These are phyloP conservation scores for Phoenix roebelenii DNA, from an alignment of 176 grass and related monocot genomes.

Conservation along the genomic window DNA sequence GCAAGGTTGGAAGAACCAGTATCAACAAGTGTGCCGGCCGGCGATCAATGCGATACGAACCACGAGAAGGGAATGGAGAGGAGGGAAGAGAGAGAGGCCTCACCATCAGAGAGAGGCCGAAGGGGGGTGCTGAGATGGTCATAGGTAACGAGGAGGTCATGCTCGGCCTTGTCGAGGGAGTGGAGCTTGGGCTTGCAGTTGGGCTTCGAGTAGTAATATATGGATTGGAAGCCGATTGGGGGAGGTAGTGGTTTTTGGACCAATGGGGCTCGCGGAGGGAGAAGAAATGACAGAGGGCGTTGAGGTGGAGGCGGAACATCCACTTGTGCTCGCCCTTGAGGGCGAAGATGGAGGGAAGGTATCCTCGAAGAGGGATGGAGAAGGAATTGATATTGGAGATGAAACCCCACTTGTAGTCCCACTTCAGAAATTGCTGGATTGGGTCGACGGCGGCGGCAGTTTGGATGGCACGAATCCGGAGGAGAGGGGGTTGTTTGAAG, in stretches of 20 bases:
- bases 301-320: constrained; percentile 84
- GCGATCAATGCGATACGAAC: too few species aligned
- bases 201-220: constrained; percentile 80
- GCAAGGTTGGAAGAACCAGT: too few species aligned
- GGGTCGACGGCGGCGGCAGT: constrained; percentile 45
- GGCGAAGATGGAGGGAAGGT: constrained; percentile 69
- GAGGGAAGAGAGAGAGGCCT: too few species aligned
- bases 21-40: too few species aligned
- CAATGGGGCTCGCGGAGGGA: constrained; percentile 62
- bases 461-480: neutral
- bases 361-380: constrained; percentile 68
- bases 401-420: constrained; percentile 88
- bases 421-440: constrained; percentile 67
- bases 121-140: constrained; percentile 75
- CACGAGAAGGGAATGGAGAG: too few species aligned
- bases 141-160: constrained; percentile 63
- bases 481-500: neutral
- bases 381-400: constrained; percentile 85
- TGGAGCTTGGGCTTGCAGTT: constrained; percentile 83
- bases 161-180: constrained; percentile 72
- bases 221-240: constrained; percentile 59
- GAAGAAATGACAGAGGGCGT: constrained; percentile 59
- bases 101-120: neutral
- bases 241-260: constrained; percentile 67
- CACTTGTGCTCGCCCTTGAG: constrained; percentile 75